Percentiles rank a stretch among this genome's conserved stretches.
Evolutionary conservation across 352 stramenopile species (phyloP).

Genomic region (Globisporangium megalacanthum): DNA sequence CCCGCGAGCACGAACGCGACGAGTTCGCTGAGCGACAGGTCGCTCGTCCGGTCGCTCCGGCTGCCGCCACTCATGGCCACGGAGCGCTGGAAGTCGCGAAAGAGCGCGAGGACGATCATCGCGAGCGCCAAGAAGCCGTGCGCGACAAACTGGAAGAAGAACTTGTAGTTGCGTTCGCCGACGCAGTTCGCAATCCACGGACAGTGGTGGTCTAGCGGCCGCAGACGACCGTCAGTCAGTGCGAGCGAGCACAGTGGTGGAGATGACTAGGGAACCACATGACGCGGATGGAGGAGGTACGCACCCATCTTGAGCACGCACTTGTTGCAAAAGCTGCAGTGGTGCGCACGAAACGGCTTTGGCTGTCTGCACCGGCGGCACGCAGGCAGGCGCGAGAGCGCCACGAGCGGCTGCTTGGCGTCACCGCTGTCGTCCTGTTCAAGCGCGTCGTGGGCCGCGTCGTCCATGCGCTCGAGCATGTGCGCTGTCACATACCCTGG

Average conservation of each 20-base stretch:
- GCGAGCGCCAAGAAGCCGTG: constrained; percentile 63
- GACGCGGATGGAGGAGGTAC: not conserved
- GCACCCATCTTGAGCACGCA: constrained; percentile 86
- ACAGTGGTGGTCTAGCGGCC: constrained; percentile 93
- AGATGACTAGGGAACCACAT: not conserved
- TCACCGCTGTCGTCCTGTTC: constrained; percentile 37
- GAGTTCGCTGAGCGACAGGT: constrained; percentile 42
- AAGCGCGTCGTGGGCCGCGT: constrained; percentile 56
- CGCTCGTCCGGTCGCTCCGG: constrained; percentile 18
- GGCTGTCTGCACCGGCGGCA: constrained; percentile 64
- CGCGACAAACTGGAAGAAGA: constrained; percentile 81
- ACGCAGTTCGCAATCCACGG: constrained; percentile 92
- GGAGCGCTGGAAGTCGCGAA: constrained; percentile 39
- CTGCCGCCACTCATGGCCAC: constrained; percentile 12
- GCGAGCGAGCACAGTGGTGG: not conserved
- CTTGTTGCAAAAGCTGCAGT: constrained; percentile 84
- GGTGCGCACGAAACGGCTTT: constrained; percentile 78
- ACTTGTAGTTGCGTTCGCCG: constrained; percentile 83
- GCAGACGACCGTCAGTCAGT: not conserved
- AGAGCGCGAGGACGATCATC: constrained; percentile 54
- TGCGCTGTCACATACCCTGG: constrained; percentile 70
- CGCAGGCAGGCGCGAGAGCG: constrained; percentile 13
- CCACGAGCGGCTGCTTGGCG: not conserved
- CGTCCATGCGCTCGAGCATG: constrained; percentile 52
- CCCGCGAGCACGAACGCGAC: constrained; percentile 70